A percentile compares a stretch with the other conserved stretches of the same genome.
These are phyloP conservation scores for Backusella westeae DNA, from an alignment of 192 early-diverging fungal species.

Conservation along the genomic window DNA sequence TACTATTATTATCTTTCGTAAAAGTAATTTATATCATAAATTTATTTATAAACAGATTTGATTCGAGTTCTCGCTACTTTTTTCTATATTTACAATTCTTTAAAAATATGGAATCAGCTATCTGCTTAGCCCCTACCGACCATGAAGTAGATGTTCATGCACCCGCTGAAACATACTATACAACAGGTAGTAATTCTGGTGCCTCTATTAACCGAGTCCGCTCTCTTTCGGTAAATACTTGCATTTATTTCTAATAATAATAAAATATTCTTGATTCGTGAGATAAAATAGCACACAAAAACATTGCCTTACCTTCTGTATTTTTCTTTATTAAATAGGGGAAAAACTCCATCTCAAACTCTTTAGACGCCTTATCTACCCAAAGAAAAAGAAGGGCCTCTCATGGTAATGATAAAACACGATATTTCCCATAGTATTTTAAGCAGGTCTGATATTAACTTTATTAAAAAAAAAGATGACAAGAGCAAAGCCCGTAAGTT, in stretches of 20 bases:
- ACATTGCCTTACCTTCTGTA: background rate
- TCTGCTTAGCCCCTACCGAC: background rate
- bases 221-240: conserved; percentile 13
- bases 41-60: background rate
- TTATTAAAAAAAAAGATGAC: conserved; percentile 23
- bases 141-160: conserved; percentile 26
- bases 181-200: conserved; percentile 22
- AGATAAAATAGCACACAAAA: too few species aligned
- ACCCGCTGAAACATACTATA: conserved; percentile 28
- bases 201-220: background rate
- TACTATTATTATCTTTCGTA: background rate
- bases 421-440: too few species aligned
- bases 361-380: background rate
- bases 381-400: conserved; percentile 20
- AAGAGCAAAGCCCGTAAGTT: conserved; percentile 66
- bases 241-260: too few species aligned
- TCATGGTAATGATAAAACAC: conserved; percentile 13
- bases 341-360: background rate
- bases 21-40: background rate
- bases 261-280: too few species aligned
- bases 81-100: background rate
- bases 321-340: background rate
- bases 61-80: background rate
- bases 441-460: background rate
- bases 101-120: background rate